phyloP scores from a whole-genome alignment of 1,284 basidiomycete genomes.

The Trametes pubescens region DNA sequence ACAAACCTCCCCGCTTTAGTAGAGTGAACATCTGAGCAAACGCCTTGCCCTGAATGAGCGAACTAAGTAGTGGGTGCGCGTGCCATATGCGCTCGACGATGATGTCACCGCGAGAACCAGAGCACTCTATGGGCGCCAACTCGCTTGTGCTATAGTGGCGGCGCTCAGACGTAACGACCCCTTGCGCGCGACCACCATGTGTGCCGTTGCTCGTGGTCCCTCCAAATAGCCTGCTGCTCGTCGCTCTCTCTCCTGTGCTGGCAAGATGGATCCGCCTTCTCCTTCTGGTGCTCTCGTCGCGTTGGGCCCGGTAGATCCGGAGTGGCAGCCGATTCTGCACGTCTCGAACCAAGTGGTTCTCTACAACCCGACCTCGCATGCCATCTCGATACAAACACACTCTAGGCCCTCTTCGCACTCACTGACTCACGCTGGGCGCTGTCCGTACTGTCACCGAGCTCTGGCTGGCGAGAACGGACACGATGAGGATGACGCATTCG shows the following conservation, averaged over 20 bases:
- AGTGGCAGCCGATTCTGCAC: constrained; percentile 79
- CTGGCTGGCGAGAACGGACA: constrained; percentile 49
- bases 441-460: constrained; percentile 76
- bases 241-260: constrained; percentile 23
- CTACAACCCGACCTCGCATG: constrained; percentile 88
- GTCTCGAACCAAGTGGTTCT: constrained; percentile 87
- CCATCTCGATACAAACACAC: constrained; percentile 69
- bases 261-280: constrained; percentile 33
- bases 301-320: constrained; percentile 38
- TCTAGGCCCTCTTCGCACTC: constrained; percentile 38
- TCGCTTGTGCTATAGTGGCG: constrained; percentile 2
- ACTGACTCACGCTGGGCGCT: constrained; percentile 46
- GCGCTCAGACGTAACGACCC: neutral
- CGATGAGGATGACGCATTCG: constrained; percentile 21
- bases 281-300: constrained; percentile 35
- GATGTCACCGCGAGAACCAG: constrained; percentile 8
- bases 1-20: neutral
- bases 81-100: neutral
- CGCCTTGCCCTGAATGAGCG: too few species aligned
- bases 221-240: neutral
- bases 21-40: too few species aligned
- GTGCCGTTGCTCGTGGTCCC: neutral
- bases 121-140: constrained; percentile 21
- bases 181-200: constrained; percentile 25
- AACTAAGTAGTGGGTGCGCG: neutral